A percentile compares a stretch with the other conserved stretches of the same genome.
phyloP scores from a whole-genome alignment of 371 early-diverging fungal genomes.

The Capillidium rhysosporum region DNA sequence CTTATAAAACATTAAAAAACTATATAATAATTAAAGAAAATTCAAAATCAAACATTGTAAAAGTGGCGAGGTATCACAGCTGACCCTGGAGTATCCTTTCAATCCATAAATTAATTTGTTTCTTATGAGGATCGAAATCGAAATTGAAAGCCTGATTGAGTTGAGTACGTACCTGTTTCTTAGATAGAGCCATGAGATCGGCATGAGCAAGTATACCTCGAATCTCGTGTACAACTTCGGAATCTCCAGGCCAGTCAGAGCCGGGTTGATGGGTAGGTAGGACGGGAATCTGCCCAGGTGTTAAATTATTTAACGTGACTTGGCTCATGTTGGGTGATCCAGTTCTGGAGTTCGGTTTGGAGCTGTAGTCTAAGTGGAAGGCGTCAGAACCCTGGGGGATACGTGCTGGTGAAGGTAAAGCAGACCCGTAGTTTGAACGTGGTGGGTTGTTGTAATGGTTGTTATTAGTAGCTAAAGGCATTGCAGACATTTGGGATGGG shows the following conservation, averaged over 20 bases:
- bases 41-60: too few species aligned
- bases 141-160: conserved; percentile 52
- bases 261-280: not conserved
- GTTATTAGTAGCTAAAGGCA: too few species aligned
- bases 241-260: conserved; percentile 1
- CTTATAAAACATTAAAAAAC: too few species aligned
- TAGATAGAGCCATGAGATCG: conserved; percentile 59
- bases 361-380: not conserved
- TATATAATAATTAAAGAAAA: too few species aligned
- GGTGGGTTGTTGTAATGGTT: too few species aligned
- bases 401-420: too few species aligned
- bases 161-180: conserved; percentile 73
- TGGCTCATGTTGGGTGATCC: not conserved
- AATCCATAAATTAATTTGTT: conserved; percentile 72
- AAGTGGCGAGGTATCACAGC: too few species aligned
- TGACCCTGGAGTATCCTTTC: conserved; percentile 35
- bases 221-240: conserved; percentile 41
- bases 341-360: not conserved
- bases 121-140: conserved; percentile 60
- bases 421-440: too few species aligned
- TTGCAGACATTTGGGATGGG: too few species aligned
- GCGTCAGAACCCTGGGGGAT: too few species aligned
- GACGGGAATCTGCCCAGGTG: not conserved
- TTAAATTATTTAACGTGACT: too few species aligned
- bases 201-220: conserved; percentile 47